Percentiles rank a stretch among this genome's conserved stretches.
Conservation (phyloP, 805 yeast genomes). For the Dipodascopsis tothii region DNA sequence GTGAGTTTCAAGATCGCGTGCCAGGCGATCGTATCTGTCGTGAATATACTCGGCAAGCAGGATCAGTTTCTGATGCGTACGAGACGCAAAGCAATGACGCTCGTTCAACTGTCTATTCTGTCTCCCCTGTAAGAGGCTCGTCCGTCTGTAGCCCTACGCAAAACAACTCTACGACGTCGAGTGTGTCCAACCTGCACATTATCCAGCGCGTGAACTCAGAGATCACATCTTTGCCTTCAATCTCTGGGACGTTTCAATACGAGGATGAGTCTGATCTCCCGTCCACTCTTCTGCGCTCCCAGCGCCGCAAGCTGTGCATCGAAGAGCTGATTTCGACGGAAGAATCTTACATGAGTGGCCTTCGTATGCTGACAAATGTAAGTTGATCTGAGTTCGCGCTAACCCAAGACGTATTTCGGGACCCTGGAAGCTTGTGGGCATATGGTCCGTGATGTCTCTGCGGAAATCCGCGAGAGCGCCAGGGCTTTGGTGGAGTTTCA, state of each 20-base stretch:
- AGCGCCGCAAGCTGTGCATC: slow-evolving; percentile 14
- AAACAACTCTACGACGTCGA: slow-evolving; percentile 1
- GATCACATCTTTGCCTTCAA: slow-evolving; percentile 7
- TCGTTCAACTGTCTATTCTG: too few species aligned
- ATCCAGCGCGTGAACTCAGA: slow-evolving; percentile 14
- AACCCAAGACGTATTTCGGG: slow-evolving; percentile 9
- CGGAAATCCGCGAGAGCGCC: slow-evolving; percentile 14
- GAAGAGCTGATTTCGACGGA: slow-evolving; percentile 20
- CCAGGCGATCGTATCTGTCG: too few species aligned
- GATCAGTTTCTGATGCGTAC: too few species aligned
- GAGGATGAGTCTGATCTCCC: background rate
- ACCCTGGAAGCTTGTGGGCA: slow-evolving; percentile 15
- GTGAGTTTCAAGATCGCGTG: too few species aligned
- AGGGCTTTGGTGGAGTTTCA: slow-evolving; percentile 13
- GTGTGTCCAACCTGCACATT: slow-evolving; percentile 8
- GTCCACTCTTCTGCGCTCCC: slow-evolving; percentile 4
- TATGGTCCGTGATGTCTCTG: slow-evolving; percentile 2
- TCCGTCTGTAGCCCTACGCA: background rate
- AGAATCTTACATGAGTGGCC: slow-evolving; percentile 14
- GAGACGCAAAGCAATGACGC: too few species aligned
- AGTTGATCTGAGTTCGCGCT: background rate
- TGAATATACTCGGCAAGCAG: too few species aligned
- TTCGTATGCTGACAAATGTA: slow-evolving; percentile 16
- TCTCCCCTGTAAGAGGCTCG: too few species aligned
- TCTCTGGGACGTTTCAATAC: slow-evolving; percentile 3